phyloP scores from a whole-genome alignment of 2,329 filamentous ascomycete species.

The Cytospora piceicola region DNA sequence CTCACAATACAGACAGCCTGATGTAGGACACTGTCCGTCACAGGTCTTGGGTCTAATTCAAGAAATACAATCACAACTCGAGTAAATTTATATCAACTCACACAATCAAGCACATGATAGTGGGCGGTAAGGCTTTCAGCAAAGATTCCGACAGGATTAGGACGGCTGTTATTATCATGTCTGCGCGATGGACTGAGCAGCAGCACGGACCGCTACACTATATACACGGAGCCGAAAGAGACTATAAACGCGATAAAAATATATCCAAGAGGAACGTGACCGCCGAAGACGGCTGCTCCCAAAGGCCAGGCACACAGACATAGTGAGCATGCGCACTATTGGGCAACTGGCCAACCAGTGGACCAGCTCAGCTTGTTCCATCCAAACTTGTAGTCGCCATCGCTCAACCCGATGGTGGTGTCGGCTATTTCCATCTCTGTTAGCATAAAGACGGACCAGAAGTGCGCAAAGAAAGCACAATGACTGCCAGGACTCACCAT shows the following conservation, averaged over 20 bases:
- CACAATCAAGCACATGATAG: not conserved
- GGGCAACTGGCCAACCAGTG: slow-evolving; percentile 46
- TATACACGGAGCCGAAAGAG: not conserved
- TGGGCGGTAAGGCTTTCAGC: not conserved
- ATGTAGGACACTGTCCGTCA: no score
- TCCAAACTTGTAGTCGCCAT: slow-evolving; percentile 51
- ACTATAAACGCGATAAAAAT: not conserved
- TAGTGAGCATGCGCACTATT: not conserved
- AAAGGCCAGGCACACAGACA: not conserved
- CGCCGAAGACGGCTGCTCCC: not conserved
- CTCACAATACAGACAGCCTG: no score
- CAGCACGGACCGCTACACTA: slow-evolving; percentile 2
- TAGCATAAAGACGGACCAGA: slow-evolving; percentile 22
- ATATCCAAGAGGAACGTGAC: not conserved
- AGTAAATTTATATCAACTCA: not conserved
- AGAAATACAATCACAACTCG: no score
- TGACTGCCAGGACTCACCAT: slow-evolving; percentile 38
- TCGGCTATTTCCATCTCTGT: slow-evolving; percentile 42
- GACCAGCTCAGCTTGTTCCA: slow-evolving; percentile 50
- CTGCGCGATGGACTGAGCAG: not conserved
- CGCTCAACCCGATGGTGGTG: slow-evolving; percentile 55
- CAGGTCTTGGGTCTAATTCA: no score
- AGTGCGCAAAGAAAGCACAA: not conserved
- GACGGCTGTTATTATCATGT: not conserved
- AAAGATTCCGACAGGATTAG: not conserved